phyloP scores from a whole-genome alignment of 2,329 filamentous ascomycete species.

The Fusarium pseudograminearum region DNA sequence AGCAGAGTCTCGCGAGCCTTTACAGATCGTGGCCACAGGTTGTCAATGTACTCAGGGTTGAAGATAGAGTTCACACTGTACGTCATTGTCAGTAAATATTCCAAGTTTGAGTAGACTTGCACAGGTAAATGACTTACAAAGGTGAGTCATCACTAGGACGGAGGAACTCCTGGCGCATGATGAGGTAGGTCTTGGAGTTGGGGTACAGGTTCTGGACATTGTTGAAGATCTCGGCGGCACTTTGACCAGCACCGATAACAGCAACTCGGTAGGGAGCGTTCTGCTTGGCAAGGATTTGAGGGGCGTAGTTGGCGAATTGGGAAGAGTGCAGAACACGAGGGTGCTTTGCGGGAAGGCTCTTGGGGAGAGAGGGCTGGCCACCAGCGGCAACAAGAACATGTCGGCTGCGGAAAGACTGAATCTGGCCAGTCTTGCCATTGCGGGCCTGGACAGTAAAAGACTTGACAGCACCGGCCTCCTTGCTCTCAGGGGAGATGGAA shows the following conservation, averaged over 20 bases:
- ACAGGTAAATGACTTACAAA: slow-evolving; percentile 72
- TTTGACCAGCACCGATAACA: slow-evolving; percentile 90
- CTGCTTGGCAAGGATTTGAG: slow-evolving; percentile 68
- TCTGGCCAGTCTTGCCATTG: slow-evolving; percentile 68
- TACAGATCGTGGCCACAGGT: slow-evolving; percentile 76
- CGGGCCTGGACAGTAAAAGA: slow-evolving; percentile 76
- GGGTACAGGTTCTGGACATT: slow-evolving; percentile 87
- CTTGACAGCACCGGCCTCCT: slow-evolving; percentile 64
- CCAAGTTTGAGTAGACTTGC: background rate
- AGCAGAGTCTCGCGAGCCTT: slow-evolving; percentile 71
- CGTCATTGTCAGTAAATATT: slow-evolving; percentile 44
- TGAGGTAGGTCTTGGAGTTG: slow-evolving; percentile 79
- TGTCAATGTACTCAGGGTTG: slow-evolving; percentile 86
- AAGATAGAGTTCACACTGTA: slow-evolving; percentile 93
- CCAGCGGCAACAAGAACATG: slow-evolving; percentile 73
- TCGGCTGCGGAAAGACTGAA: slow-evolving; percentile 66
- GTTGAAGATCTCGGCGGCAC: slow-evolving; percentile 94
- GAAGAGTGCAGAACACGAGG: slow-evolving; percentile 88
- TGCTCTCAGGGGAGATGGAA: slow-evolving; percentile 72
- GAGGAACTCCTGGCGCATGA: slow-evolving; percentile 86
- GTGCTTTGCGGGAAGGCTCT: slow-evolving; percentile 74
- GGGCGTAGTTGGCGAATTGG: slow-evolving; percentile 77
- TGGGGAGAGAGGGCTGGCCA: slow-evolving; percentile 76
- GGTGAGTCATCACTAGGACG: slow-evolving; percentile 95
- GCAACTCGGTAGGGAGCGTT: slow-evolving; percentile 77